Conservation (phyloP, 305 asterid species). For the Stenogyne calaminthoides region DNA sequence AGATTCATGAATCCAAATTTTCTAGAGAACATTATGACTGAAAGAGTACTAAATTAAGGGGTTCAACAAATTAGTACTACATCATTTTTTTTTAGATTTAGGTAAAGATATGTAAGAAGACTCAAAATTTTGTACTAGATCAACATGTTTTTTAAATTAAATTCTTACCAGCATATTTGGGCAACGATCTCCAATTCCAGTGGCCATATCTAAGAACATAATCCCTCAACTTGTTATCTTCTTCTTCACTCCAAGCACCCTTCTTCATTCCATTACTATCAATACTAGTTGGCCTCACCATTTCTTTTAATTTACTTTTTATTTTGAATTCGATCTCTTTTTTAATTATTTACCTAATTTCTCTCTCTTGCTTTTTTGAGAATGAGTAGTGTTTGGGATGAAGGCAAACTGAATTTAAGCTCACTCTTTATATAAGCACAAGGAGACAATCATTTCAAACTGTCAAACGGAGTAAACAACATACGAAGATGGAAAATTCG, state of each 20-base stretch:
- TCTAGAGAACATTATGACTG: neutral
- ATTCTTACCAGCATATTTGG: constrained; percentile 30
- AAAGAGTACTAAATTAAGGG: no score
- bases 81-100: no score
- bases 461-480: constrained; percentile 30
- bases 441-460: constrained; percentile 16
- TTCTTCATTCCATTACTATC: constrained; percentile 36
- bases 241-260: constrained; percentile 39
- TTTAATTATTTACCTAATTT: neutral
- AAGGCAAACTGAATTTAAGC: neutral
- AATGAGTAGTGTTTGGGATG: neutral
- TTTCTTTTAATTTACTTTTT: no score
- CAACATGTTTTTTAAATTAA: no score
- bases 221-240: constrained; percentile 33
- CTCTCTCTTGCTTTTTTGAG: neutral
- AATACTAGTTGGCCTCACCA: constrained; percentile 35
- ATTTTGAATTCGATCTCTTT: neutral
- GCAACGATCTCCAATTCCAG: constrained; percentile 39
- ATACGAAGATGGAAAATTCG: constrained; percentile 23
- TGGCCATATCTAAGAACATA: constrained; percentile 36
- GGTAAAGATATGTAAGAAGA: no score
- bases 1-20: neutral
- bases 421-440: constrained; percentile 29
- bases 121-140: no score
- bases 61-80: no score